Evolutionary conservation across 768 basidiomycete species (phyloP), one percentile per base, ranked within the genome.

Genomic region (Serendipita indica): DNA sequence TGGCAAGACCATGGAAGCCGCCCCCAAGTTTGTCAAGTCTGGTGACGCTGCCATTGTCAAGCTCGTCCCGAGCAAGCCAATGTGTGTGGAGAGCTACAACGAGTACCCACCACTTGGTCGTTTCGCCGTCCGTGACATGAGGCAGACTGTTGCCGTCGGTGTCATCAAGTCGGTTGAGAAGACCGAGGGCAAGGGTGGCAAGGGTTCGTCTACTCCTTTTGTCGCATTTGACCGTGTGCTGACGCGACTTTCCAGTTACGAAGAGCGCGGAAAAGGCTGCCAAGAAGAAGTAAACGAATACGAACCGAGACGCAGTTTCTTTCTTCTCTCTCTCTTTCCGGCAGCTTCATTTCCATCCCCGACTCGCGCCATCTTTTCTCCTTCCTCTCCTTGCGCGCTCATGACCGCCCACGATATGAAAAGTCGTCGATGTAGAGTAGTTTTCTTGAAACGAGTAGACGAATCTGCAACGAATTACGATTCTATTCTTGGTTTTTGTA

Each of bases 31-130:
- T 74, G 87, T 99, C 83, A 99, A 97, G 81, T 93, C 90, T 61
- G 96, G 96, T 74, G 96, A 99, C 77, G 91, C 94, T 63, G 89
- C 87, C 79, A 99, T 99, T 68, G 92, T 91, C 77, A 96, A 96
- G 77, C 87, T 96, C 63, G 75, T 94, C 67, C 90, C 91, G 64
- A 83, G 82, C 77, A 96, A 97, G 83, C 93, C 93, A 64, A 91
- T 94, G 86, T 86, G 84, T 76, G 85, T 86, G 62, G 83, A 93
- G 79, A 81, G 86, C 39, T 96, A 92, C 82, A 84, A 85, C 70
- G 88, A 92, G 74, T 99, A 97, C 77, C 94, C 96, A 67, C 96
- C 96, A 74, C 86, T 99, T 64, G 94, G 96, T 79, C 93, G 94
- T 73, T 94, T 94, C 77, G 92, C 92, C 69, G 92, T 96, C 73